These are phyloP conservation scores for Macrophomina tecta DNA, from an alignment of 2,329 filamentous ascomycete genomes.

Conservation along the genomic window DNA sequence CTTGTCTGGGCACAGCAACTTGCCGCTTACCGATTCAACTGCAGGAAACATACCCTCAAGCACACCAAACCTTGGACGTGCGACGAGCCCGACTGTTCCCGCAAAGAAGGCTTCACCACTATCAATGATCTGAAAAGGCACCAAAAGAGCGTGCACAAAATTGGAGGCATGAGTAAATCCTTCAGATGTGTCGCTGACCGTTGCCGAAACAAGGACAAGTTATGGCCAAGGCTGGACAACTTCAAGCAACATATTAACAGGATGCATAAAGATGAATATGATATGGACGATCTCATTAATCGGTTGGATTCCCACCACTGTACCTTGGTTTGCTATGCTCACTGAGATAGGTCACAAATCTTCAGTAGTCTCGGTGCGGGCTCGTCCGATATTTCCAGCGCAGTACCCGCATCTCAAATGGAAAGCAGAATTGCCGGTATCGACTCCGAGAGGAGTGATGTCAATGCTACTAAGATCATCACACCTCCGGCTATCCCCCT, in stretches of 20 bases:
- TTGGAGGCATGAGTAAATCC: conserved; percentile 49
- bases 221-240: conserved; percentile 84
- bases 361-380: conserved; percentile 1
- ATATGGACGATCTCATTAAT: conserved; percentile 53
- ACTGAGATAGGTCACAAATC: conserved; percentile 34
- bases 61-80: conserved; percentile 75
- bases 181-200: conserved; percentile 65
- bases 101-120: conserved; percentile 75
- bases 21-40: background rate
- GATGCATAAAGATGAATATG: conserved; percentile 62
- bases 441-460: conserved; percentile 29
- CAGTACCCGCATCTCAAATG: conserved; percentile 35
- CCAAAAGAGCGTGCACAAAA: conserved; percentile 71
- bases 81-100: conserved; percentile 60
- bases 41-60: conserved; percentile 75
- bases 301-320: conserved; percentile 43
- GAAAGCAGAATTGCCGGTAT: conserved; percentile 43
- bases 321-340: background rate
- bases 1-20: background rate
- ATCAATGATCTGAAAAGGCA: conserved; percentile 83
- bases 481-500: background rate
- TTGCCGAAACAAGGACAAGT: conserved; percentile 68
- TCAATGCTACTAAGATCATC: background rate
- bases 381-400: conserved; percentile 20
- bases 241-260: conserved; percentile 79